Evolutionary conservation across 1,139 yeast species (phyloP).

Genomic region (Diutina catenulata): DNA sequence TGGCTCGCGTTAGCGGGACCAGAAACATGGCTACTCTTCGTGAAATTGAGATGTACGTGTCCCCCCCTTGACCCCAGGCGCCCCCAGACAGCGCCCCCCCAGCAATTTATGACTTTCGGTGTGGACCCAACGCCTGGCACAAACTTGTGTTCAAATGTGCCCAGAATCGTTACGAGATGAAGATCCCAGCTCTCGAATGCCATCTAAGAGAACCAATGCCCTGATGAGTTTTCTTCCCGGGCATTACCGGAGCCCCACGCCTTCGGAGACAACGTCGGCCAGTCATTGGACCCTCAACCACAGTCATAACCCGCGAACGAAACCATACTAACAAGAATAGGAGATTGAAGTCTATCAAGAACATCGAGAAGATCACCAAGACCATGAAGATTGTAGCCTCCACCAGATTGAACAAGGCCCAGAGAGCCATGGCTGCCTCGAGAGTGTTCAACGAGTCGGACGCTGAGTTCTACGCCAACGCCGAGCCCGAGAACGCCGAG

Average conservation of each 20-base stretch:
- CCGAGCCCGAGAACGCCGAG: conserved; percentile 34
- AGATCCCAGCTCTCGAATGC: too few species aligned
- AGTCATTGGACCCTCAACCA: too few species aligned
- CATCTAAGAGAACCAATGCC: too few species aligned
- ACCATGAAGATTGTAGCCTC: conserved; percentile 99
- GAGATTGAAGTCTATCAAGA: conserved; percentile 74
- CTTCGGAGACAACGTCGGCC: too few species aligned
- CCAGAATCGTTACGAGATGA: too few species aligned
- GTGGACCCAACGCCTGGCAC: too few species aligned
- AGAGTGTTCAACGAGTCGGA: conserved; percentile 79
- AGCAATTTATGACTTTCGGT: too few species aligned
- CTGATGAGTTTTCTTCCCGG: too few species aligned
- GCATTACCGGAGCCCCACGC: too few species aligned
- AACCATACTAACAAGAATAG: not conserved
- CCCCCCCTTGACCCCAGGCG: conserved; percentile 7
- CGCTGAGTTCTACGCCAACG: conserved; percentile 75
- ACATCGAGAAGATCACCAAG: conserved; percentile 97
- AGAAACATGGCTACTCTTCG: conserved; percentile 97
- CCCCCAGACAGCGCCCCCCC: too few species aligned
- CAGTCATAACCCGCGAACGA: too few species aligned
- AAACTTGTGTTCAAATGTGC: too few species aligned
- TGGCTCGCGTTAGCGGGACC: conserved; percentile 6
- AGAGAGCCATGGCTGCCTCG: conserved; percentile 85
- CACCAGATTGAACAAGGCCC: conserved; percentile 92
- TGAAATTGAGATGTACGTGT: conserved; percentile 92